A percentile compares a stretch with the other conserved stretches of the same genome.
Conservation (phyloP, 2,329 filamentous ascomycete species). For the Arthrinium phaeospermum region DNA sequence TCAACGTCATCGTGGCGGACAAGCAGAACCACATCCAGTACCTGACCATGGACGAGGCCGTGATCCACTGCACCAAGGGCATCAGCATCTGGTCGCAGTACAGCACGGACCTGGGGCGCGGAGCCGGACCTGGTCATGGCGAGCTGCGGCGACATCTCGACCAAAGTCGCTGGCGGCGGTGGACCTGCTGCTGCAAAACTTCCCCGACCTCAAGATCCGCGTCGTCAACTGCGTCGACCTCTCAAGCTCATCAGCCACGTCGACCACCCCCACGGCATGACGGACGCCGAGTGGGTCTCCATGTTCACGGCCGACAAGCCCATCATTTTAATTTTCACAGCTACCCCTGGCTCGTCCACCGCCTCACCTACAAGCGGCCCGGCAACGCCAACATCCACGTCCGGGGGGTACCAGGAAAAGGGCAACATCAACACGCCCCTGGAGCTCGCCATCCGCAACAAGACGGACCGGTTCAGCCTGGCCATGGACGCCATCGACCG, state of each 20-base stretch:
- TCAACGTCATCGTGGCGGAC: constrained; percentile 81
- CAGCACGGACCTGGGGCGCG: constrained; percentile 67
- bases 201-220: constrained; percentile 76
- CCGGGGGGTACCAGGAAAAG: constrained; percentile 82
- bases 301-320: constrained; percentile 76
- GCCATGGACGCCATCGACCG: constrained; percentile 79
- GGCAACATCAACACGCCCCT: constrained; percentile 84
- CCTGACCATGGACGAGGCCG: constrained; percentile 73
- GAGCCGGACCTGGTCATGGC: constrained; percentile 81
- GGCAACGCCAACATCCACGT: constrained; percentile 73
- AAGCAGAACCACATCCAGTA: constrained; percentile 82
- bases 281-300: constrained; percentile 67
- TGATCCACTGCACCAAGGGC: constrained; percentile 79
- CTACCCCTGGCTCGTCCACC: constrained; percentile 81
- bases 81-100: constrained; percentile 81
- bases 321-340: constrained; percentile 86
- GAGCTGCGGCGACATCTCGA: constrained; percentile 75
- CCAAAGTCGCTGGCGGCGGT: constrained; percentile 77
- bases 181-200: constrained; percentile 72
- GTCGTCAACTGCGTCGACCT: constrained; percentile 83
- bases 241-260: constrained; percentile 74
- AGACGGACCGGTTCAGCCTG: constrained; percentile 77
- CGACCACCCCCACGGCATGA: constrained; percentile 77
- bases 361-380: constrained; percentile 76
- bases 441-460: constrained; percentile 78